Conservation (phyloP, 2,329 filamentous ascomycete species). For the Stylonectria norvegica region DNA sequence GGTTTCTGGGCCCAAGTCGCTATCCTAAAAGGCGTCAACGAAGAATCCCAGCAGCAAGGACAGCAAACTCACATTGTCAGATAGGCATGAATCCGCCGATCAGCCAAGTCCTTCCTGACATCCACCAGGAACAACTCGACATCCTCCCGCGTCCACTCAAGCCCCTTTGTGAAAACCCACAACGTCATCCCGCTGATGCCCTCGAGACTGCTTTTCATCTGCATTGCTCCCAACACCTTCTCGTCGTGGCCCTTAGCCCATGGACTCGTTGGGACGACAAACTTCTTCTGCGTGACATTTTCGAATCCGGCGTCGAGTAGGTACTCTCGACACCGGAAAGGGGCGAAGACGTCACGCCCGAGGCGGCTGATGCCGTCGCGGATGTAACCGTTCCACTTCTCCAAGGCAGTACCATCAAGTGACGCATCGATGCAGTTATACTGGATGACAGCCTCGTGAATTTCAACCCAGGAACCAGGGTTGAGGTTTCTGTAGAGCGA, state of each 20-base stretch:
- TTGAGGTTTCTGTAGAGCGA: not conserved
- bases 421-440: constrained; percentile 8
- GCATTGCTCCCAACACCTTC: constrained; percentile 12
- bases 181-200: constrained; percentile 6
- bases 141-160: constrained; percentile 11
- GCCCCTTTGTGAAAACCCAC: constrained; percentile 8
- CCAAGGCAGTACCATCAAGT: constrained; percentile 7
- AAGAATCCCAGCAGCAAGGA: not conserved
- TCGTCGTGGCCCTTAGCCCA: constrained; percentile 14
- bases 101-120: constrained; percentile 10
- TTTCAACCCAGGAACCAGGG: constrained; percentile 9
- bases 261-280: constrained; percentile 12
- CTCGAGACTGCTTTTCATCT: constrained; percentile 7
- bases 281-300: constrained; percentile 1
- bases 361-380: not conserved
- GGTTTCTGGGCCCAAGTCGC: not conserved
- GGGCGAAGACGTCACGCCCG: not conserved
- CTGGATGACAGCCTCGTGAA: constrained; percentile 7
- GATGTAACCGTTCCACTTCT: constrained; percentile 2
- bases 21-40: not conserved
- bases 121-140: constrained; percentile 8
- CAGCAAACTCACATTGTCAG: constrained; percentile 11
- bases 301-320: constrained; percentile 8
- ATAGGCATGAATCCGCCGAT: constrained; percentile 11
- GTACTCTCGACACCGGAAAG: not conserved